Conservation (phyloP, 495 filamentous ascomycete genomes). For the Viridothelium virens region DNA sequence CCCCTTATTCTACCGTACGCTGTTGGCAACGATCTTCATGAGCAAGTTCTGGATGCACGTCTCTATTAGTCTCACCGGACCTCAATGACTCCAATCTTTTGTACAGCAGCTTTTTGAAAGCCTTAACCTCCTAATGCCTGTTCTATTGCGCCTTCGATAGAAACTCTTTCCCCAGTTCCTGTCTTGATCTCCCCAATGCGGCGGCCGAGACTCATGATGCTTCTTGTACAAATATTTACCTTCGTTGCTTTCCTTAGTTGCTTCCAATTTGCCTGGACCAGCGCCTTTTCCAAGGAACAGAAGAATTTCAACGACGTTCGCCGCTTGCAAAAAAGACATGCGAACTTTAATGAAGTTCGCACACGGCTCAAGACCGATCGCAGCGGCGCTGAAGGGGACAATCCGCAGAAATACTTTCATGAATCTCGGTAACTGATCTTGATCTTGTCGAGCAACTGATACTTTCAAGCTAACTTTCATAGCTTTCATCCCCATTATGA, state of each 20-base stretch:
- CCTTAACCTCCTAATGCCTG: background rate
- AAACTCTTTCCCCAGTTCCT: background rate
- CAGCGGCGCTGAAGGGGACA: constrained; percentile 21
- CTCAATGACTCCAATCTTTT: too few species aligned
- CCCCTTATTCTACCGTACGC: too few species aligned
- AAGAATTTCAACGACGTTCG: constrained; percentile 19
- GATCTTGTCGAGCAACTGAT: background rate
- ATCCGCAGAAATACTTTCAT: constrained; percentile 30
- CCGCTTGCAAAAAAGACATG: constrained; percentile 11
- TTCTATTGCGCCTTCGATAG: background rate
- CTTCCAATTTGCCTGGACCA: background rate
- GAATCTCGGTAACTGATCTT: constrained; percentile 23
- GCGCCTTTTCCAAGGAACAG: constrained; percentile 4
- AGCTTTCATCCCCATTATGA: constrained; percentile 35
- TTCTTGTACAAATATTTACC: constrained; percentile 3
- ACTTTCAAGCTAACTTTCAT: constrained; percentile 7
- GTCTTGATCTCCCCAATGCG: background rate
- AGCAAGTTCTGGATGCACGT: too few species aligned
- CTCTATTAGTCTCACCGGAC: too few species aligned
- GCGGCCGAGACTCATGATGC: background rate
- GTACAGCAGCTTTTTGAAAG: background rate
- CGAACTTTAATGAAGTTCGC: constrained; percentile 18
- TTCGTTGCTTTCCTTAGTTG: background rate
- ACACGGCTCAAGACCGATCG: constrained; percentile 18
- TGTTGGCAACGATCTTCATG: too few species aligned